Conservation (phyloP, 768 basidiomycete genomes). For the Brasilioporus rufonigricans region DNA sequence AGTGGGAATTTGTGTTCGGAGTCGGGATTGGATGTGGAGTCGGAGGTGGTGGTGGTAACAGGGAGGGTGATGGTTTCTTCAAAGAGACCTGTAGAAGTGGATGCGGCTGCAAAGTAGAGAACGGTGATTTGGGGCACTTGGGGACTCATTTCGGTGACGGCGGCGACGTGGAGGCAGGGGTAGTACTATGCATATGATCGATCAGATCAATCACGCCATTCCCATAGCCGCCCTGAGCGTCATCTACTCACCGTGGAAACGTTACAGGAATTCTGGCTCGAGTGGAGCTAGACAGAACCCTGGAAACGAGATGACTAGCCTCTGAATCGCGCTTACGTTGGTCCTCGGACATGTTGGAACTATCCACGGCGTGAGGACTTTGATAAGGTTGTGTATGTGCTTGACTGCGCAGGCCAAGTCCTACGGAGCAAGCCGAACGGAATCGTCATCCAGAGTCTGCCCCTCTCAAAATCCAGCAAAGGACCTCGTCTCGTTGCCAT, state of each 20-base stretch:
- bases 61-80: slow-evolving; percentile 52
- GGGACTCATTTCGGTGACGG: not conserved
- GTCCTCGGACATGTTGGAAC: too few species aligned
- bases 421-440: not conserved
- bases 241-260: too few species aligned
- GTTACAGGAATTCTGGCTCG: too few species aligned
- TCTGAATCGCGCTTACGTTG: too few species aligned
- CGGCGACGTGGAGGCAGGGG: too few species aligned
- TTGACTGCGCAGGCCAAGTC: not conserved
- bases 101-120: slow-evolving; percentile 62
- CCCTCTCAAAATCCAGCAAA: not conserved
- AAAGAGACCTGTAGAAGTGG: slow-evolving; percentile 61
- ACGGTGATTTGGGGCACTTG: slow-evolving; percentile 34
- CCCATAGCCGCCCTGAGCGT: too few species aligned
- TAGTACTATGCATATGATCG: not conserved
- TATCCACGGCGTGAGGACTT: too few species aligned
- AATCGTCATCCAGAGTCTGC: not conserved
- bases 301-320: too few species aligned
- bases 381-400: not conserved
- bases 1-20: slow-evolving; percentile 37
- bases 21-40: slow-evolving; percentile 17
- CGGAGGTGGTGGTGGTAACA: not conserved
- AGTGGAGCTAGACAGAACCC: too few species aligned
- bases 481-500: not conserved
- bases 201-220: not conserved